Evolutionary conservation across 257 asterid species (phyloP).

Genomic region (Solanum paucissectum): DNA sequence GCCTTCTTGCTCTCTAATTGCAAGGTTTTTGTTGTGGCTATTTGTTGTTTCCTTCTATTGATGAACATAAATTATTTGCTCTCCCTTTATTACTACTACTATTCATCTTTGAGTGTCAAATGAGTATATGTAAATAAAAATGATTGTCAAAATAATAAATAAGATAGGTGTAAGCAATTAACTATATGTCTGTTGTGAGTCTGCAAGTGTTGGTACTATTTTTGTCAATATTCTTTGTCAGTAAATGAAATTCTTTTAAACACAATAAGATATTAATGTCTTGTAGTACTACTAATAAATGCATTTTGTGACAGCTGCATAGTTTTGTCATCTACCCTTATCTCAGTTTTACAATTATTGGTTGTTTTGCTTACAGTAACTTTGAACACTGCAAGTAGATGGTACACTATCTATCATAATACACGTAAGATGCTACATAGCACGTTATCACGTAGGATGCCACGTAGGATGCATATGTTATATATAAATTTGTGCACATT

Average conservation of each 20-base stretch:
- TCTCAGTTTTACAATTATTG: neutral
- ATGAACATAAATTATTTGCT: slow-evolving; percentile 2
- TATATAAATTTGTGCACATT: too few species aligned
- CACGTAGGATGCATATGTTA: neutral
- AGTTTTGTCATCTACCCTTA: neutral
- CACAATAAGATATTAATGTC: neutral
- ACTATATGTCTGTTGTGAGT: neutral
- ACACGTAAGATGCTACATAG: neutral
- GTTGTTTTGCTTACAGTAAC: neutral
- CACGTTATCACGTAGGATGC: too few species aligned
- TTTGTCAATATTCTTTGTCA: neutral
- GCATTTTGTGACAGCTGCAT: neutral
- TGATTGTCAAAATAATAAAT: neutral
- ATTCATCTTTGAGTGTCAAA: neutral
- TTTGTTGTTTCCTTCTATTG: slow-evolving; percentile 12
- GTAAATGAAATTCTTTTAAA: neutral
- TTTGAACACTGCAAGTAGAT: neutral
- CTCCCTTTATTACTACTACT: slow-evolving; percentile 10
- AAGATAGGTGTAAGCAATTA: neutral
- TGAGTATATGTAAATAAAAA: neutral
- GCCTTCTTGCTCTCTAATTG: neutral
- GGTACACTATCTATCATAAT: too few species aligned
- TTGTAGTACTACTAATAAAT: neutral
- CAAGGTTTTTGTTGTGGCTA: slow-evolving; percentile 20
- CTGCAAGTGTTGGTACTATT: neutral